Conservation (phyloP, 1,139 yeast species). For the Yamadazyma conglobata region DNA sequence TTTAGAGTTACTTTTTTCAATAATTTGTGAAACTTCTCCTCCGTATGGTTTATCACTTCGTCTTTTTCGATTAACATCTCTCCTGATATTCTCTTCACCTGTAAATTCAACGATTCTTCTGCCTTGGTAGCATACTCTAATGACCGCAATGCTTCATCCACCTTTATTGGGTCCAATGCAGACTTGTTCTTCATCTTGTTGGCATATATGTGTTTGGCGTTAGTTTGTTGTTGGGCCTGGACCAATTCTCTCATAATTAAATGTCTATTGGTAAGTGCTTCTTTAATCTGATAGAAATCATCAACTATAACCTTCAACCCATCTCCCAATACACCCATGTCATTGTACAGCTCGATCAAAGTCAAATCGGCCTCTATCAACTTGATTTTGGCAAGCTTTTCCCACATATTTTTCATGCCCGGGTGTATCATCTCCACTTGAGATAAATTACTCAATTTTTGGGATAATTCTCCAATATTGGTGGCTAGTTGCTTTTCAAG, state of each 20-base stretch:
- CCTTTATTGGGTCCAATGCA: conserved; percentile 79
- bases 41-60: conserved; percentile 54
- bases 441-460: conserved; percentile 46
- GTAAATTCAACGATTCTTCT: conserved; percentile 71
- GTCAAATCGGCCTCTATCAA: conserved; percentile 74
- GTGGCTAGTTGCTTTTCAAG: conserved; percentile 54
- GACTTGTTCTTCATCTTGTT: conserved; percentile 71
- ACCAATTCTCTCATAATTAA: conserved; percentile 82
- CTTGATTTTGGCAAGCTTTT: conserved; percentile 65
- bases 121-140: conserved; percentile 77
- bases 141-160: conserved; percentile 82
- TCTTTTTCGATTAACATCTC: conserved; percentile 77
- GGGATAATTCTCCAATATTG: conserved; percentile 64
- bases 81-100: conserved; percentile 77
- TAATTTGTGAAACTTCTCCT: conserved; percentile 49
- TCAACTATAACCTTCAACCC: conserved; percentile 60
- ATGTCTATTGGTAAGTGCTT: conserved; percentile 89
- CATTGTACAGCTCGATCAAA: conserved; percentile 69
- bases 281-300: conserved; percentile 87
- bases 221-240: conserved; percentile 75
- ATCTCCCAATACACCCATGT: conserved; percentile 75
- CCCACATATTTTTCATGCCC: conserved; percentile 84
- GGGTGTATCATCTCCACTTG: conserved; percentile 50
- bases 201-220: conserved; percentile 68
- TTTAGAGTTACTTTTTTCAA: conserved; percentile 63